Base-by-base conservation (phyloP, 768 basidiomycete genomes). In the Mycena sanguinolenta region DNA sequence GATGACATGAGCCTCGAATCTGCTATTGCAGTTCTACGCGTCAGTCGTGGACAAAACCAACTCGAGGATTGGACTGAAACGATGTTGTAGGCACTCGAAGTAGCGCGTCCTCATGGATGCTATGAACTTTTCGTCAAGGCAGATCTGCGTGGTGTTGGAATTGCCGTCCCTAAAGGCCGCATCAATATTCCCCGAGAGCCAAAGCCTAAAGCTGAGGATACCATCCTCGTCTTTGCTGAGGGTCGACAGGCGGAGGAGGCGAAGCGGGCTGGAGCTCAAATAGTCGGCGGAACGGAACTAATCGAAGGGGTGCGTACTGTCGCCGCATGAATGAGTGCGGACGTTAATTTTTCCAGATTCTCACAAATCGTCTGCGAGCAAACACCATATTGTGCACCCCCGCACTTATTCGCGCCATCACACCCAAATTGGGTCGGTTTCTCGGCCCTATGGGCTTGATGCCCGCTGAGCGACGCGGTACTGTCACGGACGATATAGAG, bases 391-490 rank as follows among this genome's bases (percentile, higher is more conserved):
- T 99, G 30, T 94, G 92, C 62, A 95, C 95, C 0, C 90, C 95
- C 4, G 86, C 89, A 17, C 89, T 97, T 76, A 89, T 96, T 63
- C 88, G 90, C 53, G 81, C 90, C 36, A 94, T 99, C 70, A 91
- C 92, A 16, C 90, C 93, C 6, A 91, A 88, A 76, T 86, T 99
- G 3, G 96, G 79, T 82, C 94, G 82, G 82, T 92, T 80, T 84
- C 94, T 81, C 81, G 90, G 97, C 75, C 97, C 96, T 49, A 90
- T 95, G 61, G 97, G 97, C 65, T 83, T 99, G 53, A 98, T 99
- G 97, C 98, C 98, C 14, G 93, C 94, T 9, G 95, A 93, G 71
- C 91, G 96, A 79, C 88, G 96, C 66, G 98, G 98, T 6, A 97
- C 97, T 1, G 97, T 99, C 23, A 95, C 95, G 2, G 94, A 96